Base-by-base conservation (phyloP, 495 filamentous ascomycete genomes). In the Hypoxylon lienhwacheense region DNA sequence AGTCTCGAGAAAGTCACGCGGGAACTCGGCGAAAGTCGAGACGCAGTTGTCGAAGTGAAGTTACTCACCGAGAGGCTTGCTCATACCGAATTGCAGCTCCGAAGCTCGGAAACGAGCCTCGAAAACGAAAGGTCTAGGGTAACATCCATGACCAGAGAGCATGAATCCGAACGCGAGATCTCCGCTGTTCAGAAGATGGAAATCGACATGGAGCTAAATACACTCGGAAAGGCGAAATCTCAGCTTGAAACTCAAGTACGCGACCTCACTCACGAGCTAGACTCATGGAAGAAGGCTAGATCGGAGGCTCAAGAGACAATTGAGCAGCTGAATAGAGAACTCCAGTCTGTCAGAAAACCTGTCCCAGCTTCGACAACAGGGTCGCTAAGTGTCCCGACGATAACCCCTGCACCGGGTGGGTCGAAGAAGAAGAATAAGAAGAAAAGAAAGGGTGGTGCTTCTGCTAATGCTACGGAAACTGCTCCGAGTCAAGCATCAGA, bases 371-470 rank as follows among this genome's bases (percentile, higher is more conserved):
- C 48, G 11, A 36, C 47, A n/a, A 21, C 61, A 1, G 36, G 51
- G 0, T 32, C 55, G 0, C 21, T 57, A 15, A 33, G 46, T 10
- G 47, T 55, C 19, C 45, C 67, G 7, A 25, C 52, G 17, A 32
- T 63, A 20, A 49, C 63, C 7, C 34, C 71, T 15, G 34, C 63
- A 7, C 16, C 65, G 0, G 56, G 61, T n/a, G 70, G 64, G 4
- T 69, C 70, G 14, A 90, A 86, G 67, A 93, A 90, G 75, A 96
- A 89, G 65, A 93, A 88, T 42, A 93, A 92, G 67, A 96, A 92
- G 77, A 95, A 93, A 79, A 95, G 90, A 77, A 84, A 82, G 29
- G 81, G 77, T 11, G 84, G 81, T 41, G 75, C 69, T 35, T 40
- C 73, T 3, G 44, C 49, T 3, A 39, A 61, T 10, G 41, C 50